phyloP scores from a whole-genome alignment of 306 rosid species.

The Cucurbita argyrosperma region DNA sequence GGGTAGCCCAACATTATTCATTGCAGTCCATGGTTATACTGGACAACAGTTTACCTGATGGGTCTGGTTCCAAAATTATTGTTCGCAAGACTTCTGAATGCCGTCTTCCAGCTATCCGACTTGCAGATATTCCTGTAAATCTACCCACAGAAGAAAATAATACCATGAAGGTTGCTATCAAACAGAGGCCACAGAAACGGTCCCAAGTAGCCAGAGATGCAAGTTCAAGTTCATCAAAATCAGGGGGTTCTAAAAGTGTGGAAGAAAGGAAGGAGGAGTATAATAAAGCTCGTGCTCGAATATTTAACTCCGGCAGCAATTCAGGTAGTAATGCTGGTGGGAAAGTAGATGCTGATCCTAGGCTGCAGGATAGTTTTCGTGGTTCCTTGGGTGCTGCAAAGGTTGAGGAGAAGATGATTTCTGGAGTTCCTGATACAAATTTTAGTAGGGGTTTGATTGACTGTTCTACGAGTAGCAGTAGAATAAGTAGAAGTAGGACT shows the following conservation, averaged over 20 bases:
- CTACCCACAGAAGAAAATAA: slow-evolving; percentile 46
- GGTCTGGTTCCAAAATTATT: slow-evolving; percentile 86
- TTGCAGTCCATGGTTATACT: slow-evolving; percentile 88
- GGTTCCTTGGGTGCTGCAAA: slow-evolving; percentile 35
- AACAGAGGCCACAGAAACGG: slow-evolving; percentile 76
- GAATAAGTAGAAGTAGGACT: slow-evolving; percentile 62
- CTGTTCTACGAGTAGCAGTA: slow-evolving; percentile 42
- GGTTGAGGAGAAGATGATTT: slow-evolving; percentile 44
- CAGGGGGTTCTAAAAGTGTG: slow-evolving; percentile 60
- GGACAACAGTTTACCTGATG: slow-evolving; percentile 76
- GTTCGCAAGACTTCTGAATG: slow-evolving; percentile 77
- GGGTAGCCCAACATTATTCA: slow-evolving; percentile 89
- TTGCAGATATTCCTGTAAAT: slow-evolving; percentile 77
- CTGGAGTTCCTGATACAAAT: slow-evolving; percentile 38
- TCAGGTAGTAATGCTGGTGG: slow-evolving; percentile 26
- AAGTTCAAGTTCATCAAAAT: slow-evolving; percentile 37
- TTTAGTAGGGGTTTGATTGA: slow-evolving; percentile 43
- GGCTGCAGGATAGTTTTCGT: slow-evolving; percentile 40
- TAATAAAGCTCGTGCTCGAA: slow-evolving; percentile 91
- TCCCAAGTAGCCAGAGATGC: slow-evolving; percentile 21
- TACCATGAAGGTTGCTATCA: slow-evolving; percentile 74
- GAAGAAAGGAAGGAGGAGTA: slow-evolving; percentile 98
- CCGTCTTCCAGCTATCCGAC: slow-evolving; percentile 60
- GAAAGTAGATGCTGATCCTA: slow-evolving; percentile 51
- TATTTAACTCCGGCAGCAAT: slow-evolving; percentile 48